phyloP scores from a whole-genome alignment of 1,284 basidiomycete species.

The Cutaneotrichosporon dermatis region DNA sequence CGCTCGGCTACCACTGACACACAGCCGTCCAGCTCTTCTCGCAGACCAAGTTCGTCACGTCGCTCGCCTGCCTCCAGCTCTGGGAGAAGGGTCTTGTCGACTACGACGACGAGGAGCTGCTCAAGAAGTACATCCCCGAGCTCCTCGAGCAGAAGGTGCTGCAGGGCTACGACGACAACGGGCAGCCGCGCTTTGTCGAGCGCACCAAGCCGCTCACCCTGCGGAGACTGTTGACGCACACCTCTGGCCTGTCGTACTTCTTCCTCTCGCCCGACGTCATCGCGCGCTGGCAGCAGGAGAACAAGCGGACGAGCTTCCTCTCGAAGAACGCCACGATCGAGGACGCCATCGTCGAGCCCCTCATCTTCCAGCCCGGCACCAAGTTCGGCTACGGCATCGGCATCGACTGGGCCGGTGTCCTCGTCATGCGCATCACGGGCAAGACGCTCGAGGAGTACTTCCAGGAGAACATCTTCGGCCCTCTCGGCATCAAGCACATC shows the following conservation, averaged over 20 bases:
- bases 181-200: constrained; percentile 20
- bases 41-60: constrained; percentile 34
- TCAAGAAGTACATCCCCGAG: constrained; percentile 34
- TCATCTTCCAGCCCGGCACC: constrained; percentile 38
- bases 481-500: constrained; percentile 28
- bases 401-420: constrained; percentile 42
- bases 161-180: constrained; percentile 27
- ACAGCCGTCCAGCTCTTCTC: constrained; percentile 36
- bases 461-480: constrained; percentile 36
- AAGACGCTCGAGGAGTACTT: constrained; percentile 36
- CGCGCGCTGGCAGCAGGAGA: constrained; percentile 3
- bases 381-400: constrained; percentile 31
- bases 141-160: constrained; percentile 27
- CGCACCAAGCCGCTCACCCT: constrained; percentile 34
- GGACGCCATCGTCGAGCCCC: constrained; percentile 18
- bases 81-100: constrained; percentile 9
- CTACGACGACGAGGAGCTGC: constrained; percentile 22
- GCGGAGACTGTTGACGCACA: constrained; percentile 38
- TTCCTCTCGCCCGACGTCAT: constrained; percentile 3
- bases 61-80: constrained; percentile 16
- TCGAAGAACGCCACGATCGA: constrained; percentile 17
- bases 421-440: constrained; percentile 37
- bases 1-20: no score
- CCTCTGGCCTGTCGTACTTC: constrained; percentile 18
- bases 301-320: constrained; percentile 1